phyloP scores from a whole-genome alignment of 768 basidiomycete species.

The Sporobolomyces pararoseus region DNA sequence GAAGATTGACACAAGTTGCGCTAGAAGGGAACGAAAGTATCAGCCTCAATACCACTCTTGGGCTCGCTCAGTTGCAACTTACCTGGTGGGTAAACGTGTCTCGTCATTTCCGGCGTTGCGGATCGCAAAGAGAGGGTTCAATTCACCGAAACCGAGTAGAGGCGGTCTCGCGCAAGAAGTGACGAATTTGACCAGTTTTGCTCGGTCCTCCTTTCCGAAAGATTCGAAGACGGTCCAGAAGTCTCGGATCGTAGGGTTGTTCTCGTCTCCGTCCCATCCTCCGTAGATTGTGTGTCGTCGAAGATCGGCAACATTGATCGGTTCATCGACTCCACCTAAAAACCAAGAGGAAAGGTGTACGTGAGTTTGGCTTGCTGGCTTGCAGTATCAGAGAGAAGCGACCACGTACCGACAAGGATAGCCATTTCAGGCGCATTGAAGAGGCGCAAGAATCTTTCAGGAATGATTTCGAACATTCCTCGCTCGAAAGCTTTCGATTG shows the following conservation, averaged over 20 bases:
- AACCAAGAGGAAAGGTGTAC: too few relatives aligned
- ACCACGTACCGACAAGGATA: constrained; percentile 71
- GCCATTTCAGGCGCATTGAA: constrained; percentile 90
- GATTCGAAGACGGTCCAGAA: constrained; percentile 85
- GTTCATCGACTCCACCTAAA: constrained; percentile 43
- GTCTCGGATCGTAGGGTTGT: constrained; percentile 64
- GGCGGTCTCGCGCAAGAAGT: constrained; percentile 77
- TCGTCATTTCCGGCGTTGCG: constrained; percentile 73
- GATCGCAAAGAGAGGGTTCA: constrained; percentile 83
- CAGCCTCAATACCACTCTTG: background rate
- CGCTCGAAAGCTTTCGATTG: constrained; percentile 64
- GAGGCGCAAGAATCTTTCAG: constrained; percentile 88
- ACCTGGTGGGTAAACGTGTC: constrained; percentile 42
- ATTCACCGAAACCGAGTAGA: constrained; percentile 77
- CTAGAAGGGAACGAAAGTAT: constrained; percentile 54
- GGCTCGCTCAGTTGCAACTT: background rate
- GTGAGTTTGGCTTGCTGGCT: too few relatives aligned
- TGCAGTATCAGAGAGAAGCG: background rate
- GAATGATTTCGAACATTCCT: constrained; percentile 86
- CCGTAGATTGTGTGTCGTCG: constrained; percentile 58
- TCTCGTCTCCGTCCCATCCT: constrained; percentile 52
- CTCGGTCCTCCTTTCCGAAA: constrained; percentile 75
- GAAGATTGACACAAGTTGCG: constrained; percentile 85
- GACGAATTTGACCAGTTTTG: constrained; percentile 77
- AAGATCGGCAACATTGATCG: constrained; percentile 63